Evolutionary conservation across 345 rosid genomes (phyloP).

Genomic region (Camelina hispida): DNA sequence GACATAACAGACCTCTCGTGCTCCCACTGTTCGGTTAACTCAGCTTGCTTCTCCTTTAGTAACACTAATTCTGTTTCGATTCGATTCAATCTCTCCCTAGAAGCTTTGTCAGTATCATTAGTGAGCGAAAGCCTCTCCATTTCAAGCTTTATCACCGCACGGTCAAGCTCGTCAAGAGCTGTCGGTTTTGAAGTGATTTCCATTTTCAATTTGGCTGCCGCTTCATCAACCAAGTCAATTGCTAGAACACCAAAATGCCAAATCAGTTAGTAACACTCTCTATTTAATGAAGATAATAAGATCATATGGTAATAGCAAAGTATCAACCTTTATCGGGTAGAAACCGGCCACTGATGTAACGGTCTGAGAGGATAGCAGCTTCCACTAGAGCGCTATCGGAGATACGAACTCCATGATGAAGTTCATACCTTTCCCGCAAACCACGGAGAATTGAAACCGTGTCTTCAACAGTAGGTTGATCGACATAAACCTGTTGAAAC

Average conservation of each 20-base stretch:
- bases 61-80: conserved; percentile 79
- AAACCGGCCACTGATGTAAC: conserved; percentile 97
- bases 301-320: neutral
- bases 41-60: conserved; percentile 82
- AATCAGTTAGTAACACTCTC: conserved; percentile 24
- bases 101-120: conserved; percentile 92
- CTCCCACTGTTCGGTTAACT: conserved; percentile 96
- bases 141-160: conserved; percentile 90
- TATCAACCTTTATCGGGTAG: conserved; percentile 94
- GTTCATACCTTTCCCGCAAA: conserved; percentile 95
- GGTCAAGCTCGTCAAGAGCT: conserved; percentile 95
- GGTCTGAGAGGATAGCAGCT: conserved; percentile 96
- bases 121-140: conserved; percentile 97
- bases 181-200: conserved; percentile 99
- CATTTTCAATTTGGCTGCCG: conserved; percentile 98
- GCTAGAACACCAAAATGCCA: conserved; percentile 59
- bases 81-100: conserved; percentile 85
- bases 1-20: conserved; percentile 98
- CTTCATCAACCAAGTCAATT: conserved; percentile 98
- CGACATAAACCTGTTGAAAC: conserved; percentile 98
- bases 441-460: conserved; percentile 95
- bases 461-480: conserved; percentile 92
- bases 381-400: conserved; percentile 98
- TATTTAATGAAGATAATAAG: neutral
- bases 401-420: conserved; percentile 98